Evolutionary conservation across 2,329 filamentous ascomycete species (phyloP), one percentile per base, ranked within the genome.

Genomic region (Venturia nashicola): DNA sequence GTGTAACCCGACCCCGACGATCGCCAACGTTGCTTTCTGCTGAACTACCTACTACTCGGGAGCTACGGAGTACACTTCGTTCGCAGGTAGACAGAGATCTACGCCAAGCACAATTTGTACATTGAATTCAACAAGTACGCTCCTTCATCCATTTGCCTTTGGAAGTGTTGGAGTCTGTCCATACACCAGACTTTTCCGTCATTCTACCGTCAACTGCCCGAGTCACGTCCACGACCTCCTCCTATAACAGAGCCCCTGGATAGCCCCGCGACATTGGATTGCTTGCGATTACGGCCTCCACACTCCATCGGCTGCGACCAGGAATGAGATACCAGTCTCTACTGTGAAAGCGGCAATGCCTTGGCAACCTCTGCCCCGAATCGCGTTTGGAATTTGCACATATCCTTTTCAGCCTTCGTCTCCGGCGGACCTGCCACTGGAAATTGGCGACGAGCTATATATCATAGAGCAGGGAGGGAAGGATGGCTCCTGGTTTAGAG

Each of bases 361-460:
- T 83, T 99, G 94, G 94, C 87, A 90, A 83, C 93, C 94, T 72
- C 84, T 99, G 76, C 90, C 92, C 76, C 90, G 91, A 72, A 97
- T 99, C 80, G 94, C 92, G 73, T 99, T 97, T 81, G 95, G 93
- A 70, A 90, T 99, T 76, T 94, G 93, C 80, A 92, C 88, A 69
- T 96, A 92, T 75, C 94, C 94, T 44, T 99, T 99, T 78, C 83
- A 89, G 70, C 90, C 94, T 66, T 87, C 89, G 66, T 87, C 87
- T 68, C 86, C 91, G 63, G 90, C 91, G 74, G 94, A 99, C 76
- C 86, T 99, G 23, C 94, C 95, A 11, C 87, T 99, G 74, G 92
- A 99, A 76, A 90, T 99, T 68, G 94, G 94, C 74, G 94, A 99
- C 82, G 94, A 99, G 77, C 82, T 99, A 68, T 99, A 99, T 78